Evolutionary conservation across 495 filamentous ascomycete genomes (phyloP), one percentile per base, ranked within the genome.

Genomic region (Penicillium subrubescens): DNA sequence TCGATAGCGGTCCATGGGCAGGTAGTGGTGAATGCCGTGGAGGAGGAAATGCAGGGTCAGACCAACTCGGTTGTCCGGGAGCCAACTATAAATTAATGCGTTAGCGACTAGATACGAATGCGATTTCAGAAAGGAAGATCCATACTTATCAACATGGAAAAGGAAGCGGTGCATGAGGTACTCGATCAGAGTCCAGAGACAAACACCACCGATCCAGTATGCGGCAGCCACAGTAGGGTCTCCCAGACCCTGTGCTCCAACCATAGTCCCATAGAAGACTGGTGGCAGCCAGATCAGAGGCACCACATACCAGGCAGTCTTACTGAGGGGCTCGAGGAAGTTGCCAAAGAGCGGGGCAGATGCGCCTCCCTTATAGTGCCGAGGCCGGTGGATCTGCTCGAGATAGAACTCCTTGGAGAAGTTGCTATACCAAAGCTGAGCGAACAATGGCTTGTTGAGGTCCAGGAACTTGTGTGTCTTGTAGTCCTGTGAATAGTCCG

Each of bases 291-390:
- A 99, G 10, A 96, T 46, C 0, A 84, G 80, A 12, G 96, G 96
- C 15, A 98, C 84, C 50, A 95, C 72, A 86, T 89, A 98, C 93
- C 94, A 98, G 7, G 94, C 86, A 8, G 96, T 98, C 80, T 93
- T 91, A 75, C 90, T 92, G 29, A 99, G 80, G 8, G 96, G 96
- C 77, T 99, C 96, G 12, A 99, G 83, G 78, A 98, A 95, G 77
- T 99, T 99, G 46, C 96, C 96, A 77, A 99, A 99, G 33, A 99
- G 77, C 8, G 95, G 96, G 34, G 96, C 95, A 6, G 93, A 97
- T 61, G 88, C 87, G 44, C 95, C 95, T 57, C 93, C 92, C 69
- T 87, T 93, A 84, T 97, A 98, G 80, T 98, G 93, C 60, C 94
- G 87, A 27, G 94, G 94, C 52, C 94, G 88, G 74, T 99, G 96